Conservation (phyloP, 768 basidiomycete genomes). For the Hericium alpestre region DNA sequence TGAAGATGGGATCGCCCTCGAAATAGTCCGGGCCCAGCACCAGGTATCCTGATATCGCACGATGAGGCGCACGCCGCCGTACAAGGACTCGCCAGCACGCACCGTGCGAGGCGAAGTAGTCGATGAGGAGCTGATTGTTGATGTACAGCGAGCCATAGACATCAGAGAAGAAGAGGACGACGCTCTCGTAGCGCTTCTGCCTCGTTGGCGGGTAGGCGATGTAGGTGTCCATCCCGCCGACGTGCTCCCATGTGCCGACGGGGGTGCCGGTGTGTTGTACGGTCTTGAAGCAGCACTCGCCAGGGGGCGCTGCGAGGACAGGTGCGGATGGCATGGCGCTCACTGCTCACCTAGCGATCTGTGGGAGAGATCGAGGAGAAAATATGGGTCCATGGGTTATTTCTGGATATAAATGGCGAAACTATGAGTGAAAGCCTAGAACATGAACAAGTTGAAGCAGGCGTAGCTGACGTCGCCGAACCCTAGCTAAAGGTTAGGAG, state of each 20-base stretch:
- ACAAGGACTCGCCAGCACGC: background rate
- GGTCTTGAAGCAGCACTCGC: background rate
- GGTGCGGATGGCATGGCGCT: background rate
- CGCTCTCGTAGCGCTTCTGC: background rate
- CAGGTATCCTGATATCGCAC: background rate
- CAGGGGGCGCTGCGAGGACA: background rate
- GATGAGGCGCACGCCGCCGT: background rate
- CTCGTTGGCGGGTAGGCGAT: background rate
- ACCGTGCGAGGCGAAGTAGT: background rate
- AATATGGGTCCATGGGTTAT: too few relatives aligned
- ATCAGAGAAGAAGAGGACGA: background rate
- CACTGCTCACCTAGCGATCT: background rate
- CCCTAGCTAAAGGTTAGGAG: background rate
- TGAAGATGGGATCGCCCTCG: background rate
- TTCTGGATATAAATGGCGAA: too few relatives aligned
- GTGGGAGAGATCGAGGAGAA: too few relatives aligned
- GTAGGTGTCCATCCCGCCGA: background rate
- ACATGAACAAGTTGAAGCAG: too few relatives aligned
- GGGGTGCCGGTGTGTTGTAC: background rate
- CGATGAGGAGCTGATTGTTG: background rate
- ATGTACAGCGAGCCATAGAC: background rate
- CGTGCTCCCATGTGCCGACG: background rate
- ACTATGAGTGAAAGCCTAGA: too few relatives aligned
- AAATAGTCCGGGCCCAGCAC: slow-evolving; percentile 2
- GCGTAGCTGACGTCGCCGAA: background rate